Percentiles rank a stretch among this genome's conserved stretches.
Conservation (phyloP, 305 asterid species). For the Stenogyne calaminthoides region DNA sequence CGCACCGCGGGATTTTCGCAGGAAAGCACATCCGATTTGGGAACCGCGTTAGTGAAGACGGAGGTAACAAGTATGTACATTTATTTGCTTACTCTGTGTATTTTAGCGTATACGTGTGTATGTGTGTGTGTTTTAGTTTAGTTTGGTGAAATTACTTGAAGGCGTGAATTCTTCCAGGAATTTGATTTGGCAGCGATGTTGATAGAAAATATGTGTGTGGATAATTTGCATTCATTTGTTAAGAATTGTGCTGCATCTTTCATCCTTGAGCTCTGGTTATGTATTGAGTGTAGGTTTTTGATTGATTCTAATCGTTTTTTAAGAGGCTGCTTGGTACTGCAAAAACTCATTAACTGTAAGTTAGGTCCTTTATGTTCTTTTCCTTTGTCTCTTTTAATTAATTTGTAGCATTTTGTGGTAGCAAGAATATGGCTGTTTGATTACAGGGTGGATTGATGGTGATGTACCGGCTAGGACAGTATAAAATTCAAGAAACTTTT, state of each 20-base stretch:
- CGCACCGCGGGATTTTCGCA: slow-evolving; percentile 90
- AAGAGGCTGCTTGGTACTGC: not conserved
- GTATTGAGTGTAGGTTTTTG: too few species aligned
- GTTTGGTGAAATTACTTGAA: not conserved
- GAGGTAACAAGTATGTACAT: slow-evolving; percentile 82
- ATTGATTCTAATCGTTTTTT: too few species aligned
- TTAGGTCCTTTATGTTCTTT: not conserved
- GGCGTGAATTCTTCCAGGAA: not conserved
- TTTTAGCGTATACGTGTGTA: not conserved
- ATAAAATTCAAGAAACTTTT: not conserved
- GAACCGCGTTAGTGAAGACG: slow-evolving; percentile 83
- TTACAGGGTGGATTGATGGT: not conserved
- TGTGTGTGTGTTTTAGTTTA: not conserved
- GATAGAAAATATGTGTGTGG: too few species aligned
- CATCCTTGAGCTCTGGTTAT: not conserved
- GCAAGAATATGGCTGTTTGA: slow-evolving; percentile 13
- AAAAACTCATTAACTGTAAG: not conserved
- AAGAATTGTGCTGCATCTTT: not conserved
- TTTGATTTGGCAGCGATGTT: too few species aligned
- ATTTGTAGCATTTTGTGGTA: not conserved
- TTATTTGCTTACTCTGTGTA: slow-evolving; percentile 3
- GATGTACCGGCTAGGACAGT: not conserved
- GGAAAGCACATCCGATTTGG: slow-evolving; percentile 97
- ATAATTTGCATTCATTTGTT: not conserved
- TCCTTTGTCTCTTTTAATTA: not conserved